Evolutionary conservation across 257 asterid species (phyloP).

Genomic region (Cordia subcordata): DNA sequence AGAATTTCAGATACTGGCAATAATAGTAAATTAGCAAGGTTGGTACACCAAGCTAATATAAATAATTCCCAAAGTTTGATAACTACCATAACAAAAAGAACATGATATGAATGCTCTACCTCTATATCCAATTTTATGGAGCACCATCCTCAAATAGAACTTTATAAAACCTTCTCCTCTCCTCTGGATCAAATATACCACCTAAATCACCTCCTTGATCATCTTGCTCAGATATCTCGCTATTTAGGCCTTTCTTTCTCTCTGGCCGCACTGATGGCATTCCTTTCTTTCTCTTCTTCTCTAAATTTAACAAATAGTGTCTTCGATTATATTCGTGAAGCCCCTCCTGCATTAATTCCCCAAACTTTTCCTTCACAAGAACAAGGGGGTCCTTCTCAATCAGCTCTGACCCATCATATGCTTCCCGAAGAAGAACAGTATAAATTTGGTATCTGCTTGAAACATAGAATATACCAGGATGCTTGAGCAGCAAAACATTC

Average conservation of each 20-base stretch:
- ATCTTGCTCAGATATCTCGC: constrained; percentile 21
- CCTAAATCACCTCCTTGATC: constrained; percentile 61
- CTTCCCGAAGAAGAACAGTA: constrained; percentile 80
- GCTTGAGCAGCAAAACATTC: constrained; percentile 67
- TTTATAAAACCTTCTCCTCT: constrained; percentile 73
- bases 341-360: constrained; percentile 89
- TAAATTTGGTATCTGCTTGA: constrained; percentile 67
- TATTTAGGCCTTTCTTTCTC: constrained; percentile 20
- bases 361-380: constrained; percentile 79
- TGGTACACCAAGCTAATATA: too few relatives aligned
- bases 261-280: constrained; percentile 25
- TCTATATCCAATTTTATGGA: constrained; percentile 23
- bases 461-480: constrained; percentile 84
- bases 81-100: background rate
- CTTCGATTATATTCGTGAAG: constrained; percentile 74
- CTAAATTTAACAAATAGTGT: constrained; percentile 60
- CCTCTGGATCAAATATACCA: constrained; percentile 84
- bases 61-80: background rate
- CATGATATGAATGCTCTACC: background rate
- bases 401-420: constrained; percentile 58
- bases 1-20: background rate
- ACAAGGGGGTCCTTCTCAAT: constrained; percentile 77
- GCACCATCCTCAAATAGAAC: constrained; percentile 60
- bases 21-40: too few relatives aligned
- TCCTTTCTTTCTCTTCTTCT: constrained; percentile 66